Percentiles rank a stretch among this genome's conserved stretches.
These are phyloP conservation scores for Ganoderma meredithae DNA, from an alignment of 1,284 basidiomycete genomes.

Conservation along the genomic window DNA sequence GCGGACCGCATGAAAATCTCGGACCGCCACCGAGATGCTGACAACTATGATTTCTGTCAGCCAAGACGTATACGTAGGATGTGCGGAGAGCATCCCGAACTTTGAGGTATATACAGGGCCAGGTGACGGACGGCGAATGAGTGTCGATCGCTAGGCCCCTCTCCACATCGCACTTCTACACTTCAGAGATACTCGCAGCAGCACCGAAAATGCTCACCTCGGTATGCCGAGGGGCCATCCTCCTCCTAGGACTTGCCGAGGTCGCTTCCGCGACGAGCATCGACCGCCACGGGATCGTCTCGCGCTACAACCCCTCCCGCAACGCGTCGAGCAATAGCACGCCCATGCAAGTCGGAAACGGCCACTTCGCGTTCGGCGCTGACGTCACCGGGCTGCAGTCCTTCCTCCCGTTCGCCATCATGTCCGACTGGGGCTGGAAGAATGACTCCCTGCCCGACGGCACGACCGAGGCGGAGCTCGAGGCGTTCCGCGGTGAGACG, in stretches of 20 bases:
- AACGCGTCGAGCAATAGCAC: slow-evolving; percentile 55
- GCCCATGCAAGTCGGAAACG: slow-evolving; percentile 67
- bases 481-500: slow-evolving; percentile 54
- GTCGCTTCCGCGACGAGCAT: slow-evolving; percentile 11
- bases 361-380: slow-evolving; percentile 66
- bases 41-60: background rate
- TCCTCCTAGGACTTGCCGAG: background rate
- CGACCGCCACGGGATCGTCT: slow-evolving; percentile 49
- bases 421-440: slow-evolving; percentile 70
- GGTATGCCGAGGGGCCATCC: background rate
- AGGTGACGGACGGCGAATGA: background rate
- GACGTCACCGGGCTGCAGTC: slow-evolving; percentile 67
- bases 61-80: background rate
- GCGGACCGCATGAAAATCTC: background rate
- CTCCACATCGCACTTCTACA: background rate
- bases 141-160: background rate
- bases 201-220: background rate
- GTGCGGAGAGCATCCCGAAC: background rate
- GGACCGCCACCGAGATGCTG: background rate
- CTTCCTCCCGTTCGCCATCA: slow-evolving; percentile 59
- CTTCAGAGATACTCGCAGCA: background rate
- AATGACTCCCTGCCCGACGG: slow-evolving; percentile 60
- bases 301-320: slow-evolving; percentile 59
- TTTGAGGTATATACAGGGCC: background rate
- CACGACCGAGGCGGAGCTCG: slow-evolving; percentile 51